Conservation (phyloP, 192 early-diverging fungal genomes). For the Podila horticola region DNA sequence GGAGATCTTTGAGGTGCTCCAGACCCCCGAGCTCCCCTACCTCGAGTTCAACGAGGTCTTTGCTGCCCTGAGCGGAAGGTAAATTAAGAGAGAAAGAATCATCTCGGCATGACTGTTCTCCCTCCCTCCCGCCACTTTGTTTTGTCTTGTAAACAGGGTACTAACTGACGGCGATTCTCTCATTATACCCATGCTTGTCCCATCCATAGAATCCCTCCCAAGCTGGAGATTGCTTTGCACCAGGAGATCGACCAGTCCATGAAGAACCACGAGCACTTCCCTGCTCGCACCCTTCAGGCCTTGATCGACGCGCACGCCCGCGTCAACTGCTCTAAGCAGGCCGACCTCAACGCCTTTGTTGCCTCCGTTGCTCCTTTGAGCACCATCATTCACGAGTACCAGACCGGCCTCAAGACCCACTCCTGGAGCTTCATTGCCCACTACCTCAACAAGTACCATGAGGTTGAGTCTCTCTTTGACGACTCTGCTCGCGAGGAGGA, state of each 20-base stretch:
- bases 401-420: constrained; percentile 78
- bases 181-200: background rate
- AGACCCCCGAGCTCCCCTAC: constrained; percentile 85
- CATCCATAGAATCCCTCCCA: constrained; percentile 73
- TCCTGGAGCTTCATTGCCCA: constrained; percentile 77
- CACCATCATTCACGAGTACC: constrained; percentile 74
- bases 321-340: constrained; percentile 59
- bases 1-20: constrained; percentile 78
- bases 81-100: constrained; percentile 5
- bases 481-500: constrained; percentile 80
- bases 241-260: constrained; percentile 54
- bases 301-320: constrained; percentile 65
- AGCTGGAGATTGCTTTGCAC: constrained; percentile 68
- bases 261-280: constrained; percentile 68
- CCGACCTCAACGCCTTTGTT: constrained; percentile 74
- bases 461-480: constrained; percentile 87
- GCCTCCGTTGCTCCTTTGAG: constrained; percentile 74
- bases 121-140: background rate
- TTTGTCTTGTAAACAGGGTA: background rate
- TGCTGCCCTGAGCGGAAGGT: constrained; percentile 80
- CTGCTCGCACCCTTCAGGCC: constrained; percentile 72
- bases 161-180: background rate
- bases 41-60: constrained; percentile 83
- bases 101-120: background rate
- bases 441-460: constrained; percentile 87